These are phyloP conservation scores for Wickerhamomyces tratensis DNA, from an alignment of 805 yeast species.

Conservation along the genomic window DNA sequence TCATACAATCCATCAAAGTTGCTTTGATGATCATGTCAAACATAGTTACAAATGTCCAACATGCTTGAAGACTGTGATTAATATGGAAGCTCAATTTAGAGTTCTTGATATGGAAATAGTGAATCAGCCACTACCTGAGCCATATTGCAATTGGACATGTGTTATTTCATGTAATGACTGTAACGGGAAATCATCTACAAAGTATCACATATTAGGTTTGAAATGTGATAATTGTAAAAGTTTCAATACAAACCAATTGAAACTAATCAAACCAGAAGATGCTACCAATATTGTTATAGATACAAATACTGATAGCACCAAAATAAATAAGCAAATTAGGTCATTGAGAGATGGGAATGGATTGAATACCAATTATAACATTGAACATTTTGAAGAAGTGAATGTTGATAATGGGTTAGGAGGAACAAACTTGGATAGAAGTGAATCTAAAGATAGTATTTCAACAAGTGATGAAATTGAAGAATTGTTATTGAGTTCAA, in stretches of 20 bases:
- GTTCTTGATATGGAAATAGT: conserved; percentile 77
- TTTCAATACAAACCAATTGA: conserved; percentile 74
- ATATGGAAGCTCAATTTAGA: conserved; percentile 84
- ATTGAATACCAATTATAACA: conserved; percentile 16
- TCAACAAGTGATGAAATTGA: too few relatives aligned
- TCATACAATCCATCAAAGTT: conserved; percentile 82
- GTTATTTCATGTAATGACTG: conserved; percentile 81
- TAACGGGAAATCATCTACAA: conserved; percentile 64
- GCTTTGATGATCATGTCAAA: conserved; percentile 74
- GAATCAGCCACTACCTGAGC: conserved; percentile 71
- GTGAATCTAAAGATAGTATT: too few relatives aligned
- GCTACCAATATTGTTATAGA: neutral
- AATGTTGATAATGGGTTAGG: too few relatives aligned
- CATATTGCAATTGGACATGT: conserved; percentile 67
- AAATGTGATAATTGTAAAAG: conserved; percentile 82
- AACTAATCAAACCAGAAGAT: conserved; percentile 59
- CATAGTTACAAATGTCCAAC: conserved; percentile 88
- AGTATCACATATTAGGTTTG: conserved; percentile 78
- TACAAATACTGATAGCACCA: neutral
- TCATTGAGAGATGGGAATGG: conserved; percentile 5
- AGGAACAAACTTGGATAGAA: too few relatives aligned
- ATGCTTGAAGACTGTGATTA: conserved; percentile 74
- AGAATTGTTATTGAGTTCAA: too few relatives aligned
- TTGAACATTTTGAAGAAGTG: conserved; percentile 4
- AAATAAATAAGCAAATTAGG: neutral